phyloP scores from a whole-genome alignment of 140 eudicot genomes.

The Oenanthe javanica region DNA sequence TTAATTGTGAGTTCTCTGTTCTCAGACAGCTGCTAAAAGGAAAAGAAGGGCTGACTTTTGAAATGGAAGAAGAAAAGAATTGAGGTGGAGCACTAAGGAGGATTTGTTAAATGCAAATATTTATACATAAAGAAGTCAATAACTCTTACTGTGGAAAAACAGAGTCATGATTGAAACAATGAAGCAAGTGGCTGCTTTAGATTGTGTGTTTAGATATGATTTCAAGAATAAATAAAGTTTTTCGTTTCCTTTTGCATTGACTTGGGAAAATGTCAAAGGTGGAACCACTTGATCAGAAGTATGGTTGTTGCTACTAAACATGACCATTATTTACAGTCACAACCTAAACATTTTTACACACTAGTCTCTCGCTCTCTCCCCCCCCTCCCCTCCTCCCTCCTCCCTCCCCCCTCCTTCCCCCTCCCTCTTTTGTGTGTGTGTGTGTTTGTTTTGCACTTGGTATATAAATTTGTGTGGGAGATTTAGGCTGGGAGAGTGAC shows the following conservation, averaged over 20 bases:
- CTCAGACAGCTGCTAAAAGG: background rate
- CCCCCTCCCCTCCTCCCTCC: no score
- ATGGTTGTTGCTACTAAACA: background rate
- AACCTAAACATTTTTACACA: background rate
- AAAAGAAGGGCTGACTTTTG: constrained; percentile 4
- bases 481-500: background rate
- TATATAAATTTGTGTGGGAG: background rate
- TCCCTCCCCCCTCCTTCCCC: no score
- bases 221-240: background rate
- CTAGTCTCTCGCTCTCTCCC: background rate
- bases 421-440: no score
- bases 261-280: constrained; percentile 5
- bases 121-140: constrained; percentile 6
- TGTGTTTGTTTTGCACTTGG: no score
- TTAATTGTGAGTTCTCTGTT: background rate
- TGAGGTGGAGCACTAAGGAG: constrained; percentile 11
- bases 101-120: constrained; percentile 1
- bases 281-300: background rate
- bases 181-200: constrained; percentile 6
- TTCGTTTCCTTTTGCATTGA: background rate
- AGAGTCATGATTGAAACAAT: background rate
- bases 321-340: constrained; percentile 4
- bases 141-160: background rate
- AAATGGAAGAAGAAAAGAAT: background rate
- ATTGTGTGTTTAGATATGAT: constrained; percentile 2